Conservation (phyloP, 768 basidiomycete genomes). For the Piloderma croceum region DNA sequence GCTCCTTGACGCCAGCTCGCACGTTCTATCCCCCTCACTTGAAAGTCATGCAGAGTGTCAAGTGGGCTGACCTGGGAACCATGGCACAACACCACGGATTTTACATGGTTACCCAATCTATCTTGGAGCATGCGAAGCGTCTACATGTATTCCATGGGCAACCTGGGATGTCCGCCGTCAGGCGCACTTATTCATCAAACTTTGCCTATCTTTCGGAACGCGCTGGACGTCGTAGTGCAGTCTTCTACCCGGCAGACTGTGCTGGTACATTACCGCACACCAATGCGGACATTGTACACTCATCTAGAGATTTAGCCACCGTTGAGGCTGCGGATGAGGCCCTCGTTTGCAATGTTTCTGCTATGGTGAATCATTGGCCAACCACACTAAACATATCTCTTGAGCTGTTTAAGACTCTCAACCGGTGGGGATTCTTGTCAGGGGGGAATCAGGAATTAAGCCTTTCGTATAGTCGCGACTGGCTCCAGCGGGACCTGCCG, state of each 20-base stretch:
- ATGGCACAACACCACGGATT: slow-evolving; percentile 29
- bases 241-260: too few species aligned
- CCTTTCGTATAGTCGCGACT: slow-evolving; percentile 21
- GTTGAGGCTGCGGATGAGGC: slow-evolving; percentile 17
- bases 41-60: slow-evolving; percentile 26
- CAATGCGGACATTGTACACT: too few species aligned
- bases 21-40: slow-evolving; percentile 24
- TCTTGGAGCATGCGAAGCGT: slow-evolving; percentile 22
- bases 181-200: too few species aligned
- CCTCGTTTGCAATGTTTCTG: slow-evolving; percentile 13
- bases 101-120: slow-evolving; percentile 17
- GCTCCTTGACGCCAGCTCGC: slow-evolving; percentile 20
- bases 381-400: too few species aligned
- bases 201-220: too few species aligned
- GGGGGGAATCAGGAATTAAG: slow-evolving; percentile 10
- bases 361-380: slow-evolving; percentile 15
- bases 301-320: slow-evolving; percentile 6
- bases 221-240: too few species aligned
- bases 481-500: slow-evolving; percentile 19
- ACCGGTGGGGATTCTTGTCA: slow-evolving; percentile 10
- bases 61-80: too few species aligned
- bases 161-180: too few species aligned
- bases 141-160: too few species aligned
- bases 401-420: too few species aligned
- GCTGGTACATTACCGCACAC: too few species aligned